phyloP scores from a whole-genome alignment of 371 early-diverging fungal species.

The Mortierella sp. region DNA sequence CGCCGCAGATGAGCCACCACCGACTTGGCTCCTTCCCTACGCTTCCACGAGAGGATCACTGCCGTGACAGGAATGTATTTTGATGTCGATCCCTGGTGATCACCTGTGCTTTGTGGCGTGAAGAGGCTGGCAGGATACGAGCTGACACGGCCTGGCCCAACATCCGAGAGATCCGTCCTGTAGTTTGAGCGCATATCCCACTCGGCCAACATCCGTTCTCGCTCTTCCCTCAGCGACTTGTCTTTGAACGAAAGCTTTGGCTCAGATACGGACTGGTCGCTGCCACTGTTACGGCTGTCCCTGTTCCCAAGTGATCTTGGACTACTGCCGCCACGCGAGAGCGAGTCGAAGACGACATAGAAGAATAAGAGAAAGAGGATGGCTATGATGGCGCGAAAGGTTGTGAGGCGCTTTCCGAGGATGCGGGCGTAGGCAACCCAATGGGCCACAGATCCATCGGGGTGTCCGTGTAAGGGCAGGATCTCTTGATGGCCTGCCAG shows the following conservation, averaged over 20 bases:
- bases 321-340: not conserved
- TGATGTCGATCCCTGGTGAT: conserved; percentile 8
- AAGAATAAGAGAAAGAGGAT: conserved; percentile 25
- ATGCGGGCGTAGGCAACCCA: conserved; percentile 14
- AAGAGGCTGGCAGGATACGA: conserved; percentile 39
- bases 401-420: conserved; percentile 22
- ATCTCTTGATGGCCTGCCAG: conserved; percentile 36
- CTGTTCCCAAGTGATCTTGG: not conserved
- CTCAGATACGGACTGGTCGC: not conserved
- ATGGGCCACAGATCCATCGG: conserved; percentile 12
- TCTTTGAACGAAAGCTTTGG: conserved; percentile 13
- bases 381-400: conserved; percentile 20
- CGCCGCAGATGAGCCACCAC: conserved; percentile 62
- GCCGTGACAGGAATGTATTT: conserved; percentile 64
- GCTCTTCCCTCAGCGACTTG: conserved; percentile 19
- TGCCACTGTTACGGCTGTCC: not conserved
- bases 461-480: conserved; percentile 36
- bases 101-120: conserved; percentile 6
- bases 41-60: conserved; percentile 62
- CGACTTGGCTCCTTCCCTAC: conserved; percentile 59
- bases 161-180: conserved; percentile 44
- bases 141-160: conserved; percentile 28
- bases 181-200: conserved; percentile 50
- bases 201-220: conserved; percentile 37
- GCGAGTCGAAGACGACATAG: conserved; percentile 14